A percentile compares a stretch with the other conserved stretches of the same genome.
These are phyloP conservation scores for Geotrichum klebahnii DNA, from an alignment of 1,139 yeast genomes.

Conservation along the genomic window DNA sequence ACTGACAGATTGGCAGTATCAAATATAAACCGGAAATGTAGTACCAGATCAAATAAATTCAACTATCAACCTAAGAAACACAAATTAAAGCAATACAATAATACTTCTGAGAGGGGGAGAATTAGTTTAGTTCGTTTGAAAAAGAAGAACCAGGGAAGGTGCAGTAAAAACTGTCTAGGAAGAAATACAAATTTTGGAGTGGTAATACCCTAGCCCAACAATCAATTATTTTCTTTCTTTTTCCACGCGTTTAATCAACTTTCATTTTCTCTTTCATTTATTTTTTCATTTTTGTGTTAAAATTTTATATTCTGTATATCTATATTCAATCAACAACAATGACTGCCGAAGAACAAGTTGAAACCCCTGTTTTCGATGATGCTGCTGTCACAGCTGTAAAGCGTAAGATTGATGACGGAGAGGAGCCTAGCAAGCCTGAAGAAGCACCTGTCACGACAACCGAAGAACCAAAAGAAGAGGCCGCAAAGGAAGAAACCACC, in stretches of 20 bases:
- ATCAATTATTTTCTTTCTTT: background rate
- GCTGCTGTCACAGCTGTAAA: constrained; percentile 14
- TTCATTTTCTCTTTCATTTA: background rate
- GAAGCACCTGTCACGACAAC: constrained; percentile 27
- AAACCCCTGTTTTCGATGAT: constrained; percentile 9
- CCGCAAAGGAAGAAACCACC: background rate
- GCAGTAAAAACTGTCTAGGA: too few relatives aligned
- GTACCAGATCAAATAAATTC: background rate
- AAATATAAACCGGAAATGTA: too few relatives aligned
- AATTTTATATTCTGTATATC: background rate
- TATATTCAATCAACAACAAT: constrained; percentile 17
- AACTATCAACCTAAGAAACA: background rate
- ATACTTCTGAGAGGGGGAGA: background rate
- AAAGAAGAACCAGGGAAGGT: too few relatives aligned
- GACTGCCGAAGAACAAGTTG: constrained; percentile 24
- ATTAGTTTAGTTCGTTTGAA: too few relatives aligned
- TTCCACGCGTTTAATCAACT: background rate
- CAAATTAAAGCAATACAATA: background rate
- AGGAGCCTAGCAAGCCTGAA: constrained; percentile 21
- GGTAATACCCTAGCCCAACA: background rate
- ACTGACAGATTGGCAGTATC: too few relatives aligned
- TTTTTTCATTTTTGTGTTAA: background rate
- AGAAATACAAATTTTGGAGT: too few relatives aligned
- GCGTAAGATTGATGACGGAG: constrained; percentile 25
- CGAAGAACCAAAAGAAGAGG: constrained; percentile 23